Base-by-base conservation (phyloP, 1,284 basidiomycete species). In the Pisolithus thermaeus region DNA sequence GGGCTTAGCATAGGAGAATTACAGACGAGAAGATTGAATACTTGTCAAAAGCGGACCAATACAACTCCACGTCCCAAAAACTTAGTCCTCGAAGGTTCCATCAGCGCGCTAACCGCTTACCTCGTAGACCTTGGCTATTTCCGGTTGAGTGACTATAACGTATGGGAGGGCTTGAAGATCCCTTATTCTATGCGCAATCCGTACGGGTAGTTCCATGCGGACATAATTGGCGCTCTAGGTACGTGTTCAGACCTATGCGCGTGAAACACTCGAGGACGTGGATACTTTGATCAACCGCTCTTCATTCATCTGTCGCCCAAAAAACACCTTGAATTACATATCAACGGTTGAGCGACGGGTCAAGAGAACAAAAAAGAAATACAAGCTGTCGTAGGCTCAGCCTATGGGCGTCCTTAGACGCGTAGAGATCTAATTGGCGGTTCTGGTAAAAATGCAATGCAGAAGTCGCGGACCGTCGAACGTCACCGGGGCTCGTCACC, bases 111-210 rank as follows among this genome's bases (percentile, higher is more conserved):
- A 25, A 43, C 7, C 7, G 12, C 82, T 52, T 50, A 88, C 90
- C 73, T 92, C 85, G 59, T 95, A 95, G 35, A 96, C 91, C 58
- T 80, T 83, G 23, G 86, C 84, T 6, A 96, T 81, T 1, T 86
- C 83, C 61, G 92, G 88, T 58, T 94, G 89, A 4, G 88, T 91
- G 49, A 94, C 92, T 8, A 93, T 92, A 25, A 91, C 82, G 63
- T 90, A 95, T 0, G 93, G 92, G 38, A 96, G 72, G 2, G 83
- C 73, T 70, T 96, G 92, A 59, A 96, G 75, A 62, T 96, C 92
- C 52, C 90, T 80, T 54, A 96, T 73, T 41, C 93, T 80, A 67
- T 95, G 92, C 3, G 92, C 88, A 64, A 96, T 88, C 44, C 92
- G 81, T 14, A 93, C 83, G 12, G 93, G 90, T 7, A 96, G 72